Evolutionary conservation across 164 flowering plant genomes (phyloP).

Genomic region (Tetracentron sinense): DNA sequence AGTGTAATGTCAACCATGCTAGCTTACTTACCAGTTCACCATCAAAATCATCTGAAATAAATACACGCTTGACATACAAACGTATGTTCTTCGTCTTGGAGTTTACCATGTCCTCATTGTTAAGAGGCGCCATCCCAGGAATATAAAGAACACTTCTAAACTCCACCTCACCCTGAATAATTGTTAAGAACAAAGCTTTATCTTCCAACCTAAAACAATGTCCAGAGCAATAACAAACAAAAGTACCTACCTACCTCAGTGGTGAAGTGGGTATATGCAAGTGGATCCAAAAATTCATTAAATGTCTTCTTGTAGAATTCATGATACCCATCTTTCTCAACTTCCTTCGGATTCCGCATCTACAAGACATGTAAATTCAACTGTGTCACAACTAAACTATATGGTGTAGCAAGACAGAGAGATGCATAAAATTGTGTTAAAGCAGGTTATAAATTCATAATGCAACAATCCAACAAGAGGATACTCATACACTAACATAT

Average conservation of each 20-base stretch:
- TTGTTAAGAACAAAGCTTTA: slow-evolving; percentile 2
- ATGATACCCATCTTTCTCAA: slow-evolving; percentile 70
- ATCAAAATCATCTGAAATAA: slow-evolving; percentile 98
- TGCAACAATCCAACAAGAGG: background rate
- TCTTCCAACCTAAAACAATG: slow-evolving; percentile 3
- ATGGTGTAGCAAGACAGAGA: background rate
- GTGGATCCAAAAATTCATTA: slow-evolving; percentile 90
- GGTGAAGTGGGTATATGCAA: slow-evolving; percentile 76
- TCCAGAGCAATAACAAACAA: background rate
- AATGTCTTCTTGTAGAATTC: slow-evolving; percentile 94
- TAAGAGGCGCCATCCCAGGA: slow-evolving; percentile 95
- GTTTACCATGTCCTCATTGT: slow-evolving; percentile 78
- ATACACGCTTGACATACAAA: slow-evolving; percentile 89
- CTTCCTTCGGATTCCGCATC: slow-evolving; percentile 92
- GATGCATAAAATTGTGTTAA: background rate
- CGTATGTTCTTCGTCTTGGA: slow-evolving; percentile 93
- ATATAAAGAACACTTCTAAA: slow-evolving; percentile 86
- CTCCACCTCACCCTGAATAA: slow-evolving; percentile 94
- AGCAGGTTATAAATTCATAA: background rate
- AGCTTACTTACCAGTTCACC: slow-evolving; percentile 80
- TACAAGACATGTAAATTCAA: slow-evolving; percentile 16
- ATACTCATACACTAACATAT: background rate
- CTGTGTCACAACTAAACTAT: too few species aligned
- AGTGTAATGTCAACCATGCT: background rate
- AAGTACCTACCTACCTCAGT: slow-evolving; percentile 61